Evolutionary conservation across 2,329 filamentous ascomycete genomes (phyloP), one percentile per base, ranked within the genome.

Genomic region (Aureobasidium sp.): DNA sequence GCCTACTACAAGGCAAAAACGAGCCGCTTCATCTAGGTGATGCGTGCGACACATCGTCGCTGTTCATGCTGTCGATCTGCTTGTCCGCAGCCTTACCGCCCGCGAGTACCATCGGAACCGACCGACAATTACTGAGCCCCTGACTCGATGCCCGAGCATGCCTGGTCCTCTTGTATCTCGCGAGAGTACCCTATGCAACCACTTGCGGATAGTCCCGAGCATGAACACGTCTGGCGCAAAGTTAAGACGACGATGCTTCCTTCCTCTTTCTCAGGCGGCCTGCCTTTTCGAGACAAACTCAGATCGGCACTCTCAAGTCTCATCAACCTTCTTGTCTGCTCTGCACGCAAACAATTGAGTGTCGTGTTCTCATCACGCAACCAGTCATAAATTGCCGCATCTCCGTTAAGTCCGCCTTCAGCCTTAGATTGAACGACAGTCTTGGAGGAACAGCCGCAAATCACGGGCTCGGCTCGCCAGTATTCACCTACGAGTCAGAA

Each of bases 201-300:
- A 47, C 10, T 8, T 5, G 32, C 36, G 51, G 51, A 41, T 41
- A 29, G 36, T 41, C 26, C 51, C 51, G 51, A 41, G 24, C 13
- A 41, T 15, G 51, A 53, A 53, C 51, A 29, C 13, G 24, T 53
- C 51, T 32, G 48, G 51, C 36, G 13, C 36, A 41, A 41, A 53
- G 51, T 41, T 8, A 53, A 53, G 51, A 53, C 36, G 51, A 29
- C 51, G 51, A 41, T 41, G 34, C 34, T 53, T 53, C 36, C 41
- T 29, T 47, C 44, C 43, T 47, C 46, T 7, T n/a, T 43, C 7
- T 55, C 15, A 41, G 17, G 51, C 37, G 51, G 36, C 26, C 37
- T 55, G 6, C 51, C 36, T n/a, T 39, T 39, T 39, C n/a, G 50
- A n/a, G 50, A 37, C 6, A 27, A 39, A 52, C 50, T 39, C 20